Evolutionary conservation across 208 protist genomes (phyloP), one percentile per base, ranked within the genome.

Genomic region (Borovskyia barvae): DNA sequence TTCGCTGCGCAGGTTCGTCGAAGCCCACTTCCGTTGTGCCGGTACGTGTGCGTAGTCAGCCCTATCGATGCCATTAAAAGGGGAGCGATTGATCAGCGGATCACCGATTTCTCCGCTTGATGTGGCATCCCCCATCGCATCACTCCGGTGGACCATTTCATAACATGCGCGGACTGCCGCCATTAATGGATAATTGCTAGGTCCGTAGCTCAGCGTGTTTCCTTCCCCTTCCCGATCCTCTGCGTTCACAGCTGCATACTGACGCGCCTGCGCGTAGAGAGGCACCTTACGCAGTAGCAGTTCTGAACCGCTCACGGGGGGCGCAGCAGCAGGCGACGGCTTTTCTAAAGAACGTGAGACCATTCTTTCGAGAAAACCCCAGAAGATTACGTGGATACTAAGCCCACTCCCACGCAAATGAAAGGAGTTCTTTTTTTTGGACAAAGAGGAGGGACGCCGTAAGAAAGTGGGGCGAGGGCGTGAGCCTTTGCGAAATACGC

Each of bases 201-300:
- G 41, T 5, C 79, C 72, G 64, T 84, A 85, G 53, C 54, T 54
- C 12, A 90, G 78, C 24, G 70, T 63, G 63, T 90, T 85, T 33
- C 68, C 53, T 59, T 90, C 77, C n/a, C 78, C 61, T 19, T 66
- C 8, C 26, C 69, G 54, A 41, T 84, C 78, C 9, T 70, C 54
- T 2, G 71, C 49, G 46, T 70, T 26, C 19, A 61, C 32, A 24
- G 64, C 36, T 5, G 58, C 58, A 36, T 68, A 71, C 30, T 40
- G 65, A 15, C 62, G 72, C 14, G 72, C 71, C 45, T 71, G 74
- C 1, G 82, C 72, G 29, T 81, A 75, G n/a, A 90, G 45, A 2
- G 82, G 67, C 11, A 86, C 50, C 49, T 90, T 90, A 14, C 47
- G 63, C 39, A 90, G 49, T 32, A 90, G 67, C 30, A 90, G 43